phyloP scores from a whole-genome alignment of 176 grass and related monocot species.

The Raddia guianensis region DNA sequence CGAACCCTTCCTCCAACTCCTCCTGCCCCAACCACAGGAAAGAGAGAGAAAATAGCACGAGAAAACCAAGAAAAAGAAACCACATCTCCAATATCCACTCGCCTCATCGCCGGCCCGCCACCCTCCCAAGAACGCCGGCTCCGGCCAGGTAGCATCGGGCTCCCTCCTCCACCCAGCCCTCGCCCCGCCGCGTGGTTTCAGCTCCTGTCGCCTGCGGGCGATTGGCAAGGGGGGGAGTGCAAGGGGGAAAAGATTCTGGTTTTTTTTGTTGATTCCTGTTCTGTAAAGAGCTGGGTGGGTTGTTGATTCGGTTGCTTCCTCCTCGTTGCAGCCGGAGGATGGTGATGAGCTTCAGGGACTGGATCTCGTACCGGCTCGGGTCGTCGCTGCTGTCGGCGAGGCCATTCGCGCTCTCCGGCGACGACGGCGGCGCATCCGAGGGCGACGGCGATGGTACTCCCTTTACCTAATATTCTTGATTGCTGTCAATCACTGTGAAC shows the following conservation, averaged over 20 bases:
- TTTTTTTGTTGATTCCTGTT: background rate
- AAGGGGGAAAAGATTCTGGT: background rate
- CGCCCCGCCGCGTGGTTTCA: background rate
- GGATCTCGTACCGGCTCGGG: constrained; percentile 59
- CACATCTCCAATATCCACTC: constrained; percentile 18
- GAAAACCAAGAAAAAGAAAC: background rate
- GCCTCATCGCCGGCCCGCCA: background rate
- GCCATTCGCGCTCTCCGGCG: constrained; percentile 50
- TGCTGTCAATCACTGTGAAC: background rate
- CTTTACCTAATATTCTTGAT: background rate
- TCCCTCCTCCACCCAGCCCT: background rate
- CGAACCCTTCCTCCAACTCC: too few species aligned
- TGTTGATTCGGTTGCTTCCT: background rate
- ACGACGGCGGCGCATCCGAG: constrained; percentile 26
- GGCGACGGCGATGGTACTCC: constrained; percentile 23
- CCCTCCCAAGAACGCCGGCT: background rate
- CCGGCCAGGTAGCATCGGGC: constrained; percentile 20
- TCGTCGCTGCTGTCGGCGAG: constrained; percentile 59
- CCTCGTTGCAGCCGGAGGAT: constrained; percentile 11
- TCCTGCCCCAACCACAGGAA: background rate
- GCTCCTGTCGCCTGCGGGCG: background rate
- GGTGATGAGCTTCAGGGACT: constrained; percentile 71
- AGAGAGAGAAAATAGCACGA: background rate
- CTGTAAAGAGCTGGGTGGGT: background rate
- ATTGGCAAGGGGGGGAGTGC: background rate